Evolutionary conservation across 2,329 filamentous ascomycete species (phyloP).

Genomic region (Colletotrichum graminicola): DNA sequence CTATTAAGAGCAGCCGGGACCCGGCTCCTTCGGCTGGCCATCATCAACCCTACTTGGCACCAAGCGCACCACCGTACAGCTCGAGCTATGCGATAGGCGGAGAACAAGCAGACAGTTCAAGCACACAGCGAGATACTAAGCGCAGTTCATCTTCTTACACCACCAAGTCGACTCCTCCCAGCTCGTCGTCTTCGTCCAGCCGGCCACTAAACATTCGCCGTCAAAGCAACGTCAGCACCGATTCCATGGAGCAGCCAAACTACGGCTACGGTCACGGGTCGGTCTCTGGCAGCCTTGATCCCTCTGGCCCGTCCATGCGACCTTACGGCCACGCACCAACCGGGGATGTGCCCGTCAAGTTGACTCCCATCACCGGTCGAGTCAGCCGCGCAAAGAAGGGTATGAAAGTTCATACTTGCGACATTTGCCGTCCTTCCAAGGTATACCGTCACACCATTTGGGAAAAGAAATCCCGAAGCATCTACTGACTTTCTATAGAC

Average conservation of each 20-base stretch:
- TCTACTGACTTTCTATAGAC: conserved; percentile 56
- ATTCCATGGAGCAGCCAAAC: conserved; percentile 61
- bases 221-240: conserved; percentile 61
- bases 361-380: conserved; percentile 68
- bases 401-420: conserved; percentile 68
- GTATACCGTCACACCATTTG: conserved; percentile 49
- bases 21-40: conserved; percentile 50
- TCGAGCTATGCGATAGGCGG: conserved; percentile 56
- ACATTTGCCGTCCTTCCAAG: conserved; percentile 65
- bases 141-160: conserved; percentile 51
- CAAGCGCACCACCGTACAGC: conserved; percentile 51
- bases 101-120: conserved; percentile 49
- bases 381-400: conserved; percentile 71
- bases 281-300: conserved; percentile 44
- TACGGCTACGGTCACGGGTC: conserved; percentile 44
- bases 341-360: conserved; percentile 59
- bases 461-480: not conserved
- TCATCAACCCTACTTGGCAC: conserved; percentile 50
- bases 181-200: conserved; percentile 44
- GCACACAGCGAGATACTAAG: conserved; percentile 51
- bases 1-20: conserved; percentile 61
- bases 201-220: conserved; percentile 48
- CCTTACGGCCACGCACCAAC: conserved; percentile 54
- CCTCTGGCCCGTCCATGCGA: conserved; percentile 53
- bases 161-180: conserved; percentile 48